These are phyloP conservation scores for Tilletia indica DNA, from an alignment of 1,284 basidiomycete species.

Conservation along the genomic window DNA sequence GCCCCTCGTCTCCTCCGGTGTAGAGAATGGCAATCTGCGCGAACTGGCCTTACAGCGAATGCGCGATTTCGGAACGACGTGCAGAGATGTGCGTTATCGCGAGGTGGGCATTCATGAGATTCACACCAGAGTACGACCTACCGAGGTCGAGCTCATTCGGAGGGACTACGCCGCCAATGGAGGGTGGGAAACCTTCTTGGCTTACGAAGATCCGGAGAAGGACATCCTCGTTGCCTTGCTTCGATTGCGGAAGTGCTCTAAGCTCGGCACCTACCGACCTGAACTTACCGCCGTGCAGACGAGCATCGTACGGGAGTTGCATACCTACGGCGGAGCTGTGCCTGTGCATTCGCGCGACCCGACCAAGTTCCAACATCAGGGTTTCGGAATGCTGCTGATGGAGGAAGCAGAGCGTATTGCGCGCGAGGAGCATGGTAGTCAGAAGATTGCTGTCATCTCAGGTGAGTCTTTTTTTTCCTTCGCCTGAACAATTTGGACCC, in stretches of 20 bases:
- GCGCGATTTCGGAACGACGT: conserved; percentile 98
- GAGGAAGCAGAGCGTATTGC: conserved; percentile 98
- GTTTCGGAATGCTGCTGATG: conserved; percentile 96
- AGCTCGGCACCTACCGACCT: conserved; percentile 91
- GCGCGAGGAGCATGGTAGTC: conserved; percentile 91
- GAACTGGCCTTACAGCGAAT: conserved; percentile 94
- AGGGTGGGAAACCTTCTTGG: conserved; percentile 98
- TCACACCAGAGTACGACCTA: conserved; percentile 93
- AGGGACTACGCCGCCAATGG: conserved; percentile 91
- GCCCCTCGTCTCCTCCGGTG: conserved; percentile 90
- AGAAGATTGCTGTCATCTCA: conserved; percentile 92
- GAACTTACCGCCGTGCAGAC: conserved; percentile 79
- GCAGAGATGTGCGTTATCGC: conserved; percentile 92
- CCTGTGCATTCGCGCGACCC: conserved; percentile 96
- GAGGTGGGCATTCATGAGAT: conserved; percentile 99
- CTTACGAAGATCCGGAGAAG: conserved; percentile 94
- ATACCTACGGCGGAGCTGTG: conserved; percentile 98
- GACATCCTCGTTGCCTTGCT: conserved; percentile 95
- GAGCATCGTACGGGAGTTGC: conserved; percentile 92
- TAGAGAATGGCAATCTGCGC: conserved; percentile 96
- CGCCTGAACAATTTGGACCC: neutral
- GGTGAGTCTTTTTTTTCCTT: conserved; percentile 59
- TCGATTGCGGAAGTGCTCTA: conserved; percentile 88
- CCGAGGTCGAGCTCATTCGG: conserved; percentile 92
- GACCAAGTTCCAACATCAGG: conserved; percentile 72